These are phyloP conservation scores for Ramaria sp. DNA, from an alignment of 768 basidiomycete genomes.

Conservation along the genomic window DNA sequence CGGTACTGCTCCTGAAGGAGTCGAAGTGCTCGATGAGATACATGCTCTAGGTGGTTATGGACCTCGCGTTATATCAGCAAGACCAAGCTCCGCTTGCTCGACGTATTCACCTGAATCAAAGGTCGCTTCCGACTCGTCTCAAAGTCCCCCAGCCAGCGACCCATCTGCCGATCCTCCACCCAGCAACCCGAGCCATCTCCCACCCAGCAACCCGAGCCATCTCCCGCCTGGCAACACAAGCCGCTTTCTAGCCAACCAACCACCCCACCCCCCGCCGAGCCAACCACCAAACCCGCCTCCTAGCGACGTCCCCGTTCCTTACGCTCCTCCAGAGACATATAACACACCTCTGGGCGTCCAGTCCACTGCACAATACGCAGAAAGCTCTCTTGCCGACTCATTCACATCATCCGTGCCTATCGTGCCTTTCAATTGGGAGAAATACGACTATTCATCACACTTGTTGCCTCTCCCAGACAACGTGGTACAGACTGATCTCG, in stretches of 20 bases:
- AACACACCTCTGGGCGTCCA: too few species aligned
- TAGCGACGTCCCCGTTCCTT: neutral
- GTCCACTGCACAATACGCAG: neutral
- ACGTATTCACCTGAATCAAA: neutral
- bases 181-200: too few species aligned
- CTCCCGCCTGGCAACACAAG: too few species aligned
- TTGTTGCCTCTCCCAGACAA: neutral
- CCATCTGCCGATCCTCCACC: too few species aligned
- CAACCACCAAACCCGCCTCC: neutral
- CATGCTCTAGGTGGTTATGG: conserved; percentile 1
- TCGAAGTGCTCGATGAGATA: conserved; percentile 3
- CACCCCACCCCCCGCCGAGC: too few species aligned
- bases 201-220: too few species aligned
- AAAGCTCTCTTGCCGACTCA: neutral
- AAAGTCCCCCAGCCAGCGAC: too few species aligned
- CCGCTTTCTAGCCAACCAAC: too few species aligned
- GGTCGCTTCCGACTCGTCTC: too few species aligned
- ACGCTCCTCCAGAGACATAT: neutral
- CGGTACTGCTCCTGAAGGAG: neutral
- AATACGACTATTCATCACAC: neutral
- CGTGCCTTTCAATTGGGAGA: neutral
- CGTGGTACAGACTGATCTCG: neutral
- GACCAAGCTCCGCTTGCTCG: neutral
- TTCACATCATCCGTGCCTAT: neutral
- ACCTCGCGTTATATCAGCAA: neutral